phyloP scores from a whole-genome alignment of 768 basidiomycete genomes.

The Panus rudis region DNA sequence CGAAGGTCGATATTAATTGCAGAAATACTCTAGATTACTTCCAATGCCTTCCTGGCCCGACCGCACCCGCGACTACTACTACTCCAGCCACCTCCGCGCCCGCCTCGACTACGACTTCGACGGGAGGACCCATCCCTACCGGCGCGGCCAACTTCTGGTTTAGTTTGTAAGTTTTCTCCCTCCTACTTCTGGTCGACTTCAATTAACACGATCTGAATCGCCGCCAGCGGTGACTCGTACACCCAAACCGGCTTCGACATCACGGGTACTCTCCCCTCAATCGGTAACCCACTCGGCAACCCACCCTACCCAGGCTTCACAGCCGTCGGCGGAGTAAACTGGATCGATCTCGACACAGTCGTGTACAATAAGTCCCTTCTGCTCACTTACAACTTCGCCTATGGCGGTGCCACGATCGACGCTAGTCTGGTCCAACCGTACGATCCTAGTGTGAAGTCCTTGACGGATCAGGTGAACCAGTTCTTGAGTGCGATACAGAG shows the following conservation, averaged over 20 bases:
- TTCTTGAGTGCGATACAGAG: conserved; percentile 41
- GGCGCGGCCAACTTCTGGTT: conserved; percentile 43
- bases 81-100: conserved; percentile 15
- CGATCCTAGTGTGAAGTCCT: conserved; percentile 40
- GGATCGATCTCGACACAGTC: conserved; percentile 48
- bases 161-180: conserved; percentile 36
- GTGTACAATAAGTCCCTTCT: conserved; percentile 46
- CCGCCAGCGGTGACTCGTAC: conserved; percentile 49
- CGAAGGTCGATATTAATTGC: not conserved
- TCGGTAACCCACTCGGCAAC: conserved; percentile 46
- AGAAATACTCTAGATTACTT: conserved; percentile 26
- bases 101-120: conserved; percentile 13
- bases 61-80: not conserved
- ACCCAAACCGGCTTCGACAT: conserved; percentile 48
- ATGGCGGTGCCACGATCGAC: conserved; percentile 62
- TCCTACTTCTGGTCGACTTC: not conserved
- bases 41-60: conserved; percentile 31
- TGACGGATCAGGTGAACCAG: conserved; percentile 56
- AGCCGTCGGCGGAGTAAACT: conserved; percentile 50
- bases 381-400: conserved; percentile 61
- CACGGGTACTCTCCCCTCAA: conserved; percentile 32
- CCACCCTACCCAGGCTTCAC: conserved; percentile 49
- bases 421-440: conserved; percentile 49
- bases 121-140: not conserved
- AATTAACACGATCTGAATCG: not conserved